phyloP scores from a whole-genome alignment of 2,329 filamentous ascomycete genomes.

The Sporothrix brunneoviolacea region DNA sequence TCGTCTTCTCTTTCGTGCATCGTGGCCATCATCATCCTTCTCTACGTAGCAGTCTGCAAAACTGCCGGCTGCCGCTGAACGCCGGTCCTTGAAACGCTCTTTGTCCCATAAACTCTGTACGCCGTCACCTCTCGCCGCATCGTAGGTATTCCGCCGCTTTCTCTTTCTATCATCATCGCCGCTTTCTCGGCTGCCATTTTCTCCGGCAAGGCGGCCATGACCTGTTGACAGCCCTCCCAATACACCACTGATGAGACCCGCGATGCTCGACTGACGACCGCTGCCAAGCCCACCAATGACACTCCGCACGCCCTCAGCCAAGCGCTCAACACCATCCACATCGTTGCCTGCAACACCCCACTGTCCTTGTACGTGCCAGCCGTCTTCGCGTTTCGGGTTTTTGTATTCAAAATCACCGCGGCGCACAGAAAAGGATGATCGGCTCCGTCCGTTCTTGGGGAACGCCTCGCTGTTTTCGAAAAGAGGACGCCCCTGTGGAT shows the following conservation, averaged over 20 bases:
- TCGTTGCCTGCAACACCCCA: conserved; percentile 43
- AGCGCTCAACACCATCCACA: conserved; percentile 32
- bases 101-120: neutral
- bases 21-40: neutral
- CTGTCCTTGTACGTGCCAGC: conserved; percentile 32
- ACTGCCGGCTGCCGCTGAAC: too few species aligned
- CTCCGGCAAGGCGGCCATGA: conserved; percentile 11
- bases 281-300: conserved; percentile 26
- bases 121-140: neutral
- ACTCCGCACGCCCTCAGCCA: conserved; percentile 22
- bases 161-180: conserved; percentile 18
- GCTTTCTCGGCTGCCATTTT: too few species aligned
- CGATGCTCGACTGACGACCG: conserved; percentile 18
- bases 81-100: too few species aligned
- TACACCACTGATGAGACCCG: conserved; percentile 25
- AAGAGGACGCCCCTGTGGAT: conserved; percentile 37
- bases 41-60: too few species aligned
- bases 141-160: conserved; percentile 13
- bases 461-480: too few species aligned
- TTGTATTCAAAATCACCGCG: conserved; percentile 38
- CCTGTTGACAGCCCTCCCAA: conserved; percentile 16
- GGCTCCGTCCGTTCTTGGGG: conserved; percentile 22
- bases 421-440: conserved; percentile 28
- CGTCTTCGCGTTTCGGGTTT: too few species aligned
- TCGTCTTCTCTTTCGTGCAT: conserved; percentile 10